Base-by-base conservation (phyloP, 805 yeast species). In the Ogataea philodendri region DNA sequence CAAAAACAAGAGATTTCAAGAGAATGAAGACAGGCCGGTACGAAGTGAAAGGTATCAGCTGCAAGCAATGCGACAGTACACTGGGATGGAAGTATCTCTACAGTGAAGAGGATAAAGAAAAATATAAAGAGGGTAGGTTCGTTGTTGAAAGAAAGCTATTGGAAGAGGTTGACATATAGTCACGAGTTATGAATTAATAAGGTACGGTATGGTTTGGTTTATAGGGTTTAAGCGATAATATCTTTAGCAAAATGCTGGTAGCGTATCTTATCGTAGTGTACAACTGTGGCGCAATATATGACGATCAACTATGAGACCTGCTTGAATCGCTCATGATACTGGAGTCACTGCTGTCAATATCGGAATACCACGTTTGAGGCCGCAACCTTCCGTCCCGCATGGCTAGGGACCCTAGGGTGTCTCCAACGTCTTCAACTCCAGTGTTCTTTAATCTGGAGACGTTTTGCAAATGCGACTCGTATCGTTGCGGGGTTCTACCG, bases 81-180 rank as follows among this genome's bases (percentile, higher is more conserved):
- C 19, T 62, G 9, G 66, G 66, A 9, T 62, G 66, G 66, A 58
- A 57, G 37, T 62, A 62, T 33, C 37, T 62, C 10, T 51, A 45
- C 28, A 47, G 60, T 32, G 57, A 57, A 20, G 49, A 51, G 20
- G 39, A 44, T 5, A 41, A 48, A 16, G 59, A 62, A 39, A 54
- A 46, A 26, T 61, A 61, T 33, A 62, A 62, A 35, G 57, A 54
- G 38, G 58, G 59, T n/a, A 48, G 60, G 20, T 62, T 40, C 34
- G 65, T 62, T 18, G 54, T 62, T 33, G 66, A 62, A 42, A 34
- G 46, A n/a, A 48, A 41, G 13, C 37, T 44, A 15, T 36, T 56
- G 21, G 59, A 55, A 37, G 53, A 42, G 26, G 53, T 44, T 25
- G 53, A 48, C 15, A 18, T 29, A 29, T 54, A 31, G 35, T 18